A percentile compares a stretch with the other conserved stretches of the same genome.
Conservation (phyloP, 768 basidiomycete genomes). For the Mycena capillaripes region DNA sequence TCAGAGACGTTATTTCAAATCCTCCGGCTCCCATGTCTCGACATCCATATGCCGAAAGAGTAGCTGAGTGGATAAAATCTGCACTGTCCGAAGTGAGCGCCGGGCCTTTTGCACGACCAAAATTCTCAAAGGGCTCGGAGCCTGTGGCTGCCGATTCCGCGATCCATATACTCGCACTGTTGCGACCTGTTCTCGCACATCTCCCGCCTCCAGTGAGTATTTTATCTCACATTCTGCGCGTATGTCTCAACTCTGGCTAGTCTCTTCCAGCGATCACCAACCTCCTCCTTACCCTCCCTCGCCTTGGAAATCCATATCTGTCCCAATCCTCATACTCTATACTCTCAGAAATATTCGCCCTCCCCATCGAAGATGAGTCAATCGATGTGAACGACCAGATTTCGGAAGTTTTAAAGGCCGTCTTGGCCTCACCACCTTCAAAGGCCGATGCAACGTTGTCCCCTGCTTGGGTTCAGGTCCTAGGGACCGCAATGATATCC, state of each 20-base stretch:
- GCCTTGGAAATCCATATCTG: conserved; percentile 90
- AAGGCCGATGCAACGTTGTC: conserved; percentile 77
- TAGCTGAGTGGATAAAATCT: conserved; percentile 83
- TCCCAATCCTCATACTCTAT: conserved; percentile 91
- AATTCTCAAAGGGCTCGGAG: conserved; percentile 65
- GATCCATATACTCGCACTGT: conserved; percentile 82
- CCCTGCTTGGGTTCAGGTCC: conserved; percentile 83
- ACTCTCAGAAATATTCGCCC: conserved; percentile 83
- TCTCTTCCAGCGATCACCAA: conserved; percentile 78
- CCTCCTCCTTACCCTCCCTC: conserved; percentile 84
- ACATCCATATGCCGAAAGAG: conserved; percentile 90
- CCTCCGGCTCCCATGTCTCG: conserved; percentile 82
- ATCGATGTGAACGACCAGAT: conserved; percentile 67
- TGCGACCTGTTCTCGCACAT: conserved; percentile 71
- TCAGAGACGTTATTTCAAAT: conserved; percentile 80
- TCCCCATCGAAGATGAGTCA: conserved; percentile 64
- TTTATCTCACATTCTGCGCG: neutral
- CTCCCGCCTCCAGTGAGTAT: conserved; percentile 79
- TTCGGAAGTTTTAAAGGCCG: conserved; percentile 71
- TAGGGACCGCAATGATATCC: conserved; percentile 81
- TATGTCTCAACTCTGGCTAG: conserved; percentile 57
- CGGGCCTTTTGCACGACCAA: conserved; percentile 72
- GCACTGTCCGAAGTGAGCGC: conserved; percentile 76
- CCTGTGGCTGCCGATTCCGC: conserved; percentile 77
- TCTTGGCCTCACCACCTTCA: conserved; percentile 78